Conservation (phyloP, 1,139 yeast species). For the Blastobotrys raffinosifermentans region DNA sequence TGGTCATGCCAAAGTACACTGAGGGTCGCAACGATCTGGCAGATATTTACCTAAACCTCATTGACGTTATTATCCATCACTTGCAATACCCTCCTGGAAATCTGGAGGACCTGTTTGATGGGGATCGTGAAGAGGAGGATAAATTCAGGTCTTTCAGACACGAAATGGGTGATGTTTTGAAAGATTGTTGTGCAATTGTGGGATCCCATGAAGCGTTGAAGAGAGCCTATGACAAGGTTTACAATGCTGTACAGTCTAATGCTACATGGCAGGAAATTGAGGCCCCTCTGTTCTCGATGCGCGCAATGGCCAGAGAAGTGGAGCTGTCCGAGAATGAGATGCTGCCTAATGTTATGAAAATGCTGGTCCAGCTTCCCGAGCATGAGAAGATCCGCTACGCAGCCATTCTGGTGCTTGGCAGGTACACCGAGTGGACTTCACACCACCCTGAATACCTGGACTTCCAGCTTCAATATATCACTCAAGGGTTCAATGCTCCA, state of each 20-base stretch:
- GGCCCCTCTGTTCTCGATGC: constrained; percentile 81
- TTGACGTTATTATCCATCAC: constrained; percentile 63
- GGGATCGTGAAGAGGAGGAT: constrained; percentile 77
- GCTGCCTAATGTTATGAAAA: constrained; percentile 73
- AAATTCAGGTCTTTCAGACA: constrained; percentile 90
- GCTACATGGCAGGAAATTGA: constrained; percentile 77
- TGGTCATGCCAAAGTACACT: constrained; percentile 55
- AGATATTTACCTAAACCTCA: constrained; percentile 59
- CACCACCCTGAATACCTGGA: constrained; percentile 77
- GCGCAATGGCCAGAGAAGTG: constrained; percentile 94
- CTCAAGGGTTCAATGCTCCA: constrained; percentile 57
- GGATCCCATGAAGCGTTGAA: constrained; percentile 67
- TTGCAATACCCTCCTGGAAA: constrained; percentile 82
- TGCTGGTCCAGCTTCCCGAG: constrained; percentile 68
- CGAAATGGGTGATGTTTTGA: constrained; percentile 94
- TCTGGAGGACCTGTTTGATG: too few species aligned
- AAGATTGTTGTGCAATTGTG: constrained; percentile 87
- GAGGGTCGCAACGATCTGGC: constrained; percentile 52
- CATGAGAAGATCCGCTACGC: constrained; percentile 87
- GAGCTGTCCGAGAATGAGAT: constrained; percentile 59
- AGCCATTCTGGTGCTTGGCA: constrained; percentile 84
- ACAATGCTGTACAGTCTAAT: constrained; percentile 13
- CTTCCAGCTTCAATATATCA: constrained; percentile 78
- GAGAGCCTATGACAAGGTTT: constrained; percentile 49
- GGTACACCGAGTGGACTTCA: constrained; percentile 94